phyloP scores from a whole-genome alignment of 2,329 filamentous ascomycete species.

The Sclerotinia spermophila region DNA sequence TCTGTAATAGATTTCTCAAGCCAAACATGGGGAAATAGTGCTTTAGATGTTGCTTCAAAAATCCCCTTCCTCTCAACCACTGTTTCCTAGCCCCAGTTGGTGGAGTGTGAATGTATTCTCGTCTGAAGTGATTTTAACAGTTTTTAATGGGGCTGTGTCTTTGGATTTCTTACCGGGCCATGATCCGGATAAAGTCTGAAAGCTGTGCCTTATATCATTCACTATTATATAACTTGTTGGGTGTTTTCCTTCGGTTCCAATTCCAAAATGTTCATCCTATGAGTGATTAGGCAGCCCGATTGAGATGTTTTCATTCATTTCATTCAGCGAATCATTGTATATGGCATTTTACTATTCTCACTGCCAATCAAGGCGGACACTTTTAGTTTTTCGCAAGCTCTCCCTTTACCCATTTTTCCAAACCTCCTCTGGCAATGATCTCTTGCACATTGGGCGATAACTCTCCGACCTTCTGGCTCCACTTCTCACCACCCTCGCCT shows the following conservation, averaged over 20 bases:
- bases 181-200: not conserved
- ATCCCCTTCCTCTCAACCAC: not conserved
- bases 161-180: no score
- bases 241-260: not conserved
- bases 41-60: not conserved
- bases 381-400: constrained; percentile 27
- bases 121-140: not conserved
- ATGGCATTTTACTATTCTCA: not conserved
- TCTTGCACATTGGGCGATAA: constrained; percentile 82
- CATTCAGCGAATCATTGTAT: not conserved
- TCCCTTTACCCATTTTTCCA: constrained; percentile 71
- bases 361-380: not conserved
- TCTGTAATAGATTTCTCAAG: not conserved
- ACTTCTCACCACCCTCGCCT: constrained; percentile 57
- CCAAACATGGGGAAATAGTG: not conserved
- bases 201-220: not conserved
- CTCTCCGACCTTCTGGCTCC: constrained; percentile 80
- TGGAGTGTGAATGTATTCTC: not conserved
- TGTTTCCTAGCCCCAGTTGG: not conserved
- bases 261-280: not conserved
- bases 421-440: constrained; percentile 71
- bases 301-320: not conserved
- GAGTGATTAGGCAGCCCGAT: not conserved
- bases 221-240: not conserved
- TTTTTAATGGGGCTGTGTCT: not conserved